Base-by-base conservation (phyloP, 495 filamentous ascomycete species). In the Penicillium cinerascens region DNA sequence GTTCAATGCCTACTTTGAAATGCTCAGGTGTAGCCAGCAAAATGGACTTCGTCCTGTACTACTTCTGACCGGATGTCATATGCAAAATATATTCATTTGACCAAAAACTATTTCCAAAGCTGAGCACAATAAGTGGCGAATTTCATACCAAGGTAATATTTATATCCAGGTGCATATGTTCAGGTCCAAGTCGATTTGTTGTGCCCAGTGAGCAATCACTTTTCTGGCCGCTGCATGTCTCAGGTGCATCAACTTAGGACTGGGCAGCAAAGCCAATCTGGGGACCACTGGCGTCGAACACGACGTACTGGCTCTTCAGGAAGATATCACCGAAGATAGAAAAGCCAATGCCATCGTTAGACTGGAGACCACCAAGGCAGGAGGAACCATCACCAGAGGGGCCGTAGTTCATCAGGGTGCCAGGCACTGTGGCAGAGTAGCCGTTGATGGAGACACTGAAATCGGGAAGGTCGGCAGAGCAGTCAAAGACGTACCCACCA, bases 301-400 rank as follows among this genome's bases (percentile, higher is more conserved):
- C 82, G 26, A 86, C 87, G 63, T 85, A 89, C 55, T 87, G 82
- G 47, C 79, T 78, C 75, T 91, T 90, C 49, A 92, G 77, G 57
- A 87, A 87, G 26, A 89, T 76, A 51, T 90, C 87, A 35, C 87
- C 87, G 39, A 85, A 83, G 64, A 91, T 89, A 47, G 76, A 76
- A 59, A 88, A 80, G 8, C 75, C 80, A 29, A 87, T 76, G 42
- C 81, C 82, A 11, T 67, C 63, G 64, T 84, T 80, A 23, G 63
- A 61, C 68, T 87, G 84, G 37, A 88, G 72, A 11, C 79, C 79
- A 42, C 85, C 85, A 56, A 75, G 82, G 66, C 85, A 88, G 36
- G 60, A 88, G 36, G 60, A 74, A 23, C 76, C 65, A 33, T 56
- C 60, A 16, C 70, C 71, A 26, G 65, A 44, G 29, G 67, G 58